Evolutionary conservation across 176 grass and related monocot species (phyloP).

Genomic region (Musa troglodytarum): DNA sequence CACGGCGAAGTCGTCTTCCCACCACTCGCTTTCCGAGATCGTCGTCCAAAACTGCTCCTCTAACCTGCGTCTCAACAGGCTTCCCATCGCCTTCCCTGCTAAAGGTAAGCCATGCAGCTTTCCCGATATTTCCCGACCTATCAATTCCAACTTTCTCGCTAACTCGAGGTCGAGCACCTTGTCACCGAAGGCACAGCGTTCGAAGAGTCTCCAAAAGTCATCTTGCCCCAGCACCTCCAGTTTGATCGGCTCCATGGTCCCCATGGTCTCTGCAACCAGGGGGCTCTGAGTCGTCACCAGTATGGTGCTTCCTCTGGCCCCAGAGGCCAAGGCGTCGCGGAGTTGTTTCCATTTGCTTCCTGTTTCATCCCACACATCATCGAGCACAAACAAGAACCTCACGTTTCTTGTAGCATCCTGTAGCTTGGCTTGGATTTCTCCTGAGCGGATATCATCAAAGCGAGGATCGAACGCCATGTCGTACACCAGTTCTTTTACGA

Average conservation of each 20-base stretch:
- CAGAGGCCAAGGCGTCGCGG: background rate
- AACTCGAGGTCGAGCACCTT: background rate
- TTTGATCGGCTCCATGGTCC: conserved; percentile 18
- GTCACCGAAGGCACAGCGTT: background rate
- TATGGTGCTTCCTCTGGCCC: conserved; percentile 1
- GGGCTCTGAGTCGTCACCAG: conserved; percentile 30
- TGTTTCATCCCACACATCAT: conserved; percentile 20
- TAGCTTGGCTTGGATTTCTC: too few species aligned
- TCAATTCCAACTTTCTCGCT: conserved; percentile 7
- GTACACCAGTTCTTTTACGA: background rate
- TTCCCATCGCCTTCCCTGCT: conserved; percentile 7
- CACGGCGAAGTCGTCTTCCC: conserved; percentile 3
- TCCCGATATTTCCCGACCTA: background rate
- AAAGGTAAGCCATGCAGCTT: conserved; percentile 3
- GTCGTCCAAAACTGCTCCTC: conserved; percentile 17
- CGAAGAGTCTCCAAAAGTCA: conserved; percentile 23
- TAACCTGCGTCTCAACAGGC: conserved; percentile 9
- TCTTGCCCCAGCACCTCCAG: conserved; percentile 3
- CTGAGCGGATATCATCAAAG: too few species aligned
- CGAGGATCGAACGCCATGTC: background rate
- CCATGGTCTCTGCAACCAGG: conserved; percentile 20
- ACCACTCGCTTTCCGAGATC: conserved; percentile 29
- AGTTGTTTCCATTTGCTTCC: background rate
- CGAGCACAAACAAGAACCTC: conserved; percentile 24
- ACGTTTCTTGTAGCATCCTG: background rate